Conservation (phyloP, 2,329 filamentous ascomycete species). For the Fusarium lateritium region DNA sequence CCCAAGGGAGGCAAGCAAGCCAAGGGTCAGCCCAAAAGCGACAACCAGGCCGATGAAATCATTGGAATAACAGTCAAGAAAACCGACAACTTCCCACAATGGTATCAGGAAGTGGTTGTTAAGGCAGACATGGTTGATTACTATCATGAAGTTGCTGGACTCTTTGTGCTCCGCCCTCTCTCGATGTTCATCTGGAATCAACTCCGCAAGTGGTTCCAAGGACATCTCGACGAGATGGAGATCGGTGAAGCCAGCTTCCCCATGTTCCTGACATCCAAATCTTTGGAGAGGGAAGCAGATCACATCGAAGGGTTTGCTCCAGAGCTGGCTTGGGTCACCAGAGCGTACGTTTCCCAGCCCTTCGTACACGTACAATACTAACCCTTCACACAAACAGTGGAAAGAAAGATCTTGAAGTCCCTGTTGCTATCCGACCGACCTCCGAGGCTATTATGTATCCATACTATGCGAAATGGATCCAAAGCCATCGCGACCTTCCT, state of each 20-base stretch:
- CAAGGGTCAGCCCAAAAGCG: too few species aligned
- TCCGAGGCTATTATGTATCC: constrained; percentile 92
- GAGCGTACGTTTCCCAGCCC: constrained; percentile 70
- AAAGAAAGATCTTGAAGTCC: constrained; percentile 90
- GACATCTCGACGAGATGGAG: constrained; percentile 88
- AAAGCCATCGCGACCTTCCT: constrained; percentile 94
- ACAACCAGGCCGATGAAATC: constrained; percentile 69
- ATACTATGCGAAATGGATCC: constrained; percentile 97
- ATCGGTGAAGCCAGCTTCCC: constrained; percentile 98
- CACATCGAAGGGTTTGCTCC: constrained; percentile 99
- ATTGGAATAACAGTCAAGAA: constrained; percentile 93
- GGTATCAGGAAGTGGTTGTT: constrained; percentile 98
- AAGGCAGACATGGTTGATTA: constrained; percentile 99
- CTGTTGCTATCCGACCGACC: constrained; percentile 77
- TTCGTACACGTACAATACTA: neutral
- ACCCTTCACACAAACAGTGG: constrained; percentile 68
- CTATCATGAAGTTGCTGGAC: constrained; percentile 91
- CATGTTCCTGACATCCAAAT: constrained; percentile 95
- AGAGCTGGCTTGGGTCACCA: constrained; percentile 90
- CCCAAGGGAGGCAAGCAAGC: too few species aligned
- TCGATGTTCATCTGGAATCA: constrained; percentile 77
- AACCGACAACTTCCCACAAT: constrained; percentile 88
- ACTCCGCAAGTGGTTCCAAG: constrained; percentile 77
- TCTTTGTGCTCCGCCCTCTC: constrained; percentile 88
- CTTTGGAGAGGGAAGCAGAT: constrained; percentile 89